Evolutionary conservation across 169 alveolate species (phyloP), one percentile per base, ranked within the genome.

Genomic region (Eimeria maxima): DNA sequence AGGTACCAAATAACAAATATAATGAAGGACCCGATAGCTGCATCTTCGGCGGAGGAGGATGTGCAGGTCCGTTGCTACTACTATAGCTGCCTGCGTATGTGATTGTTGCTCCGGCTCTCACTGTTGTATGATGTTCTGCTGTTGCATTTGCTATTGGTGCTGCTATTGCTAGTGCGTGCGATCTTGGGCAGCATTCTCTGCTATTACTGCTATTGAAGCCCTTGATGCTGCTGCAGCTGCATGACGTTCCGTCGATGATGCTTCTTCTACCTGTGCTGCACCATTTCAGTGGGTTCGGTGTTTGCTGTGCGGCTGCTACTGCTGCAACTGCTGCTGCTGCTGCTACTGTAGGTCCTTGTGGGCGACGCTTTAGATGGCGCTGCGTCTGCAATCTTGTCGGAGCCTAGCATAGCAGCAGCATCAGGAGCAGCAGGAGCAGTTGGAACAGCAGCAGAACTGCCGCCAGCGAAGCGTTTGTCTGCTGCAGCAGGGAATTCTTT

Each of bases 321-420:
- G 87, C 87, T 74, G 87, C 87, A 33, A 55, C 47, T 38, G 47
- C 55, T 74, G 87, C 47, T 74, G 87, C 47, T 38, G 87, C 55
- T 74, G 11, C 55, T 38, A 16, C 53, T 74, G 57, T 2, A 74
- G 87, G 87, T 74, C 57, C 13, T 74, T 14, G 87, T 74, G 60
- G 87, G 87, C 47, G 87, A 74, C 47, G 20, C 55, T 27, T 27
- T 20, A 11, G 87, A 74, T 14, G 87, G 87, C 11, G 55, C 24
- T 33, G 53, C 55, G 3, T 18, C 87, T 33, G 42, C 87, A 29
- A 14, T 74, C 24, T 14, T 74, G 18, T 13, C 87, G 11, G 87
- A 74, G 87, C 27, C 55, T 10, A n/a, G 24, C 47, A 38, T 8
- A 11, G 0, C 87, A 74, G 60, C 87, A 74, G 87, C 57, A 74